Conservation (phyloP, 805 yeast species). For the Wickerhamiella dianesei region DNA sequence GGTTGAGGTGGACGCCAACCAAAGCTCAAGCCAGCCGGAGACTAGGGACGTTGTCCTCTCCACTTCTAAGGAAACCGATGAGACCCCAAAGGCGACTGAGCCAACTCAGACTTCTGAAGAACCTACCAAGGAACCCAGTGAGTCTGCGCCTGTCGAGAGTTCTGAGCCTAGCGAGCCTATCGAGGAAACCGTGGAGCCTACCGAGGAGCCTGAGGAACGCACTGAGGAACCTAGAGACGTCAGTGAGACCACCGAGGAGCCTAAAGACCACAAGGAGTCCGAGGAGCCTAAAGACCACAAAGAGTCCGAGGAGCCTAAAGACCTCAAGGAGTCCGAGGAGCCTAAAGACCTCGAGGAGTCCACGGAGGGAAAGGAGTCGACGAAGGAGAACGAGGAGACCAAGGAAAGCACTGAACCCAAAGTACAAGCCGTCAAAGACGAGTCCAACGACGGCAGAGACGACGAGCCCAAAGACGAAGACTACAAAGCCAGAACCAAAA, state of each 20-base stretch:
- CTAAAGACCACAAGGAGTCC: no score
- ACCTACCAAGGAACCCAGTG: neutral
- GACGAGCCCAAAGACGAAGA: neutral
- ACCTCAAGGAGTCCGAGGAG: neutral
- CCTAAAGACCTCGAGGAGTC: neutral
- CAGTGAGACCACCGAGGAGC: no score
- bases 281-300: no score
- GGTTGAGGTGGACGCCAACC: no score
- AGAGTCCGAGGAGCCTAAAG: neutral
- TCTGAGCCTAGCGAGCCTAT: conserved; percentile 6
- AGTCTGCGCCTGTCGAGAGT: conserved; percentile 2
- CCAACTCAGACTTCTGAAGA: neutral
- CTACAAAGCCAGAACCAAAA: conserved; percentile 2
- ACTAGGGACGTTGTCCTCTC: no score
- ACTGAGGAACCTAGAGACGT: no score
- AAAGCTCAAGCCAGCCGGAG: no score
- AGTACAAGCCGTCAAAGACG: no score
- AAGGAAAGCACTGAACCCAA: neutral
- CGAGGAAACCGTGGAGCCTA: no score
- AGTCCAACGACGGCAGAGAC: neutral
- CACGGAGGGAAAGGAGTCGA: neutral
- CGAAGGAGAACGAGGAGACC: neutral
- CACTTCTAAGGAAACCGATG: no score
- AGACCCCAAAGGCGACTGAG: no score
- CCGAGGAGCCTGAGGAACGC: no score